These are phyloP conservation scores for Trichoderma breve DNA, from an alignment of 2,329 filamentous ascomycete species.

Conservation along the genomic window DNA sequence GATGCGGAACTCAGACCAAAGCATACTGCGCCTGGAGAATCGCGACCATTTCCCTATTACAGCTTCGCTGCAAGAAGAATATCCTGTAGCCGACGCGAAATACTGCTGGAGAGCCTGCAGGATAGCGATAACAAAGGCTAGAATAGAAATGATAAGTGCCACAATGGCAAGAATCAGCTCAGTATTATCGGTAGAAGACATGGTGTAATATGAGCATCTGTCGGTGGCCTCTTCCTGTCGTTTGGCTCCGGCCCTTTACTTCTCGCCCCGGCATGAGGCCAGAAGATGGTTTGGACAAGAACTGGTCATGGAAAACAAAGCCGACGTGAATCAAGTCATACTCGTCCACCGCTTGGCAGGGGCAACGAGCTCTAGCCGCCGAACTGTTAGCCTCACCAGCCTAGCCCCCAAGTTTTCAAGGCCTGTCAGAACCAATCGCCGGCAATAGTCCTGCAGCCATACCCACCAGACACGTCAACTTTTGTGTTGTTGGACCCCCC, in stretches of 20 bases:
- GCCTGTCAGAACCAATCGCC: background rate
- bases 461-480: background rate
- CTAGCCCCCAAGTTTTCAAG: background rate
- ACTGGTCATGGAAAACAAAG: background rate
- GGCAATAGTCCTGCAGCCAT: background rate
- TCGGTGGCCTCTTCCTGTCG: no score
- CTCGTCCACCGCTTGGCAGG: background rate
- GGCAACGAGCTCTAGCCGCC: background rate
- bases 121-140: background rate
- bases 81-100: background rate
- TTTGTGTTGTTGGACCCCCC: background rate
- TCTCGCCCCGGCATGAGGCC: background rate
- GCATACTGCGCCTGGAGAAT: background rate
- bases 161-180: slow-evolving; percentile 3
- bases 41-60: background rate
- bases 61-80: background rate
- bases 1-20: background rate
- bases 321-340: background rate
- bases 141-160: background rate
- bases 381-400: background rate
- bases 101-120: background rate
- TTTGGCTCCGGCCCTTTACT: background rate
- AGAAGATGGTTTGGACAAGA: background rate
- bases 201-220: background rate
- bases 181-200: background rate